Conservation (phyloP, 2,329 filamentous ascomycete species). For the Ambrosiella cleistominuta region DNA sequence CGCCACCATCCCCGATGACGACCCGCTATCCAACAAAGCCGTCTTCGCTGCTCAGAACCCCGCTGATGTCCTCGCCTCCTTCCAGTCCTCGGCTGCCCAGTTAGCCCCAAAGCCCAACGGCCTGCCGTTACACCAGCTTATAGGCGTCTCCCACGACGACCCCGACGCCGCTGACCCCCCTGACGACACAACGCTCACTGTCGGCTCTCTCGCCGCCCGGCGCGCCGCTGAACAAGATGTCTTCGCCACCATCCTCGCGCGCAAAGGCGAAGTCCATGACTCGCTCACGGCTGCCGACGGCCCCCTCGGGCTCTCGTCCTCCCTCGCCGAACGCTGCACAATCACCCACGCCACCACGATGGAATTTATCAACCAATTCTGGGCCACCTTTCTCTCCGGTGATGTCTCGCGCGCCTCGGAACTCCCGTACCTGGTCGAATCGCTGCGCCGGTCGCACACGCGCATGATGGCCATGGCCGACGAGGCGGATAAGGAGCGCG, state of each 20-base stretch:
- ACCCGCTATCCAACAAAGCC: slow-evolving; percentile 26
- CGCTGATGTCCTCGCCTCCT: slow-evolving; percentile 43
- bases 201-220: slow-evolving; percentile 50
- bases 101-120: slow-evolving; percentile 28
- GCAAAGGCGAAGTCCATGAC: slow-evolving; percentile 40
- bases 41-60: slow-evolving; percentile 55
- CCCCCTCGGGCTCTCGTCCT: slow-evolving; percentile 36
- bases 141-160: slow-evolving; percentile 55
- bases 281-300: slow-evolving; percentile 27
- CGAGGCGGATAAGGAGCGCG: slow-evolving; percentile 59
- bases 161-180: slow-evolving; percentile 28
- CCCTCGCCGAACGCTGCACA: slow-evolving; percentile 40
- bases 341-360: slow-evolving; percentile 79
- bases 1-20: slow-evolving; percentile 18
- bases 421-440: slow-evolving; percentile 65
- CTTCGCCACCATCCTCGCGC: slow-evolving; percentile 44
- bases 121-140: slow-evolving; percentile 42
- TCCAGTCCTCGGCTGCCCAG: slow-evolving; percentile 36
- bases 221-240: slow-evolving; percentile 52
- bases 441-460: slow-evolving; percentile 56
- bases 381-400: slow-evolving; percentile 78
- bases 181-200: slow-evolving; percentile 27
- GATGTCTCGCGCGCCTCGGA: slow-evolving; percentile 67
- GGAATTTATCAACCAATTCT: slow-evolving; percentile 96
- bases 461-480: slow-evolving; percentile 66